Conservation (phyloP, 768 basidiomycete genomes). For the Boletellus emodensis region DNA sequence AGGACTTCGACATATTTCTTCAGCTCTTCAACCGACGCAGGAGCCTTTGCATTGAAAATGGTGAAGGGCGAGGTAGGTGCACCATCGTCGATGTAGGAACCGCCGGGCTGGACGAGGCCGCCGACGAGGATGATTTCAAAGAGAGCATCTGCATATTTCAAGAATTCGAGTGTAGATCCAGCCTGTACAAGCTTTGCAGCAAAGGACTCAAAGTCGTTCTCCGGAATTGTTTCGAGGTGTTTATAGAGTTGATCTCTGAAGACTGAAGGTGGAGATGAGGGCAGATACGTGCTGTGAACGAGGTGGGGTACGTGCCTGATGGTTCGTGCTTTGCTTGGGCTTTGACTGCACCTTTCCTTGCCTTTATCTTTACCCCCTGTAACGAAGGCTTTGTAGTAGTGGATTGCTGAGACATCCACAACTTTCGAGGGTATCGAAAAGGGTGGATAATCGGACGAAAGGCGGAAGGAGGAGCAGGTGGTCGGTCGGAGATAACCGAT, state of each 20-base stretch:
- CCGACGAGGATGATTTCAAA: slow-evolving; percentile 97
- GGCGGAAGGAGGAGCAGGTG: neutral
- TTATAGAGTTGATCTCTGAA: slow-evolving; percentile 93
- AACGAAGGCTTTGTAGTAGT: slow-evolving; percentile 82
- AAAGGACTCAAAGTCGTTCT: slow-evolving; percentile 79
- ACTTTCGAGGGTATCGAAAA: slow-evolving; percentile 39
- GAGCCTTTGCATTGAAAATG: slow-evolving; percentile 75
- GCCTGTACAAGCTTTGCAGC: slow-evolving; percentile 85
- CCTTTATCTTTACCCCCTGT: slow-evolving; percentile 90
- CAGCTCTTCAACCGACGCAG: slow-evolving; percentile 78
- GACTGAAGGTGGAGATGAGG: slow-evolving; percentile 42
- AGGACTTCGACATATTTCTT: slow-evolving; percentile 93
- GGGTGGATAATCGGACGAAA: slow-evolving; percentile 20
- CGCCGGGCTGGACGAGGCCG: slow-evolving; percentile 94
- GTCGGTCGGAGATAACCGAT: slow-evolving; percentile 26
- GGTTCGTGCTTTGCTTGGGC: slow-evolving; percentile 94
- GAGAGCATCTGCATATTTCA: slow-evolving; percentile 95
- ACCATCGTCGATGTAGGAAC: slow-evolving; percentile 83
- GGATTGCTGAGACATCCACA: slow-evolving; percentile 93
- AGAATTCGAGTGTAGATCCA: slow-evolving; percentile 87
- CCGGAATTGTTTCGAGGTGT: slow-evolving; percentile 78
- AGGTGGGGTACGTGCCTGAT: slow-evolving; percentile 40
- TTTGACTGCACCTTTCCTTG: slow-evolving; percentile 89
- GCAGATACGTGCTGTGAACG: neutral
- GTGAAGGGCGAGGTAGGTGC: slow-evolving; percentile 86